Conservation (phyloP, 2,329 filamentous ascomycete species). For the Chrysosporium queenslandicum region DNA sequence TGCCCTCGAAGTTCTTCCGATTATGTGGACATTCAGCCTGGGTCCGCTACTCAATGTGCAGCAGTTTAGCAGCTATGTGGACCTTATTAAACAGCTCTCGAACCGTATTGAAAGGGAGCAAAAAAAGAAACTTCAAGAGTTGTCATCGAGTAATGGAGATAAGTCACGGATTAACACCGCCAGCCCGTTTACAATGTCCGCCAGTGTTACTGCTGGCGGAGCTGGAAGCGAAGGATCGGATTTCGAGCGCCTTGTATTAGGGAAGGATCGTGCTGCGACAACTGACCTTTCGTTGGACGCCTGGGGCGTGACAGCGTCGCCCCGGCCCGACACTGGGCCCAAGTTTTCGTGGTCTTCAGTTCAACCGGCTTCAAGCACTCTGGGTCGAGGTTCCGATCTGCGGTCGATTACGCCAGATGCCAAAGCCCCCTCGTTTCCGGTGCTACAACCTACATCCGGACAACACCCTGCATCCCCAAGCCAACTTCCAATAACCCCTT, state of each 20-base stretch:
- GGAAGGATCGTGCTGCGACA: conserved; percentile 43
- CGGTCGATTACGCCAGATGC: conserved; percentile 46
- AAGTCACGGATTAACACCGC: conserved; percentile 31
- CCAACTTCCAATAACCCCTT: conserved; percentile 11
- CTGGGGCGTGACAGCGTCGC: conserved; percentile 25
- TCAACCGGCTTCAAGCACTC: conserved; percentile 11
- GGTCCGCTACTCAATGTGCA: conserved; percentile 78
- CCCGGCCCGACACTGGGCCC: conserved; percentile 24
- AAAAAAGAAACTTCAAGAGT: conserved; percentile 73
- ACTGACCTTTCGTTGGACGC: conserved; percentile 28
- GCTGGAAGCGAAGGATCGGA: conserved; percentile 57
- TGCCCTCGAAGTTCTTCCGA: conserved; percentile 78
- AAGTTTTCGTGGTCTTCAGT: conserved; percentile 39
- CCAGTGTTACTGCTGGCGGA: conserved; percentile 34
- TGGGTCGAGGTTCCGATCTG: conserved; percentile 16
- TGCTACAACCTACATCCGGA: conserved; percentile 35
- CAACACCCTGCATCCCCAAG: conserved; percentile 16
- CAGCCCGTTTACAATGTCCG: conserved; percentile 22
- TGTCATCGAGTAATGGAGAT: conserved; percentile 49
- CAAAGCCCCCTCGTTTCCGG: conserved; percentile 39
- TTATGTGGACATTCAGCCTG: conserved; percentile 84
- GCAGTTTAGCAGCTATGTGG: conserved; percentile 86
- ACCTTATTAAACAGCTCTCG: conserved; percentile 71
- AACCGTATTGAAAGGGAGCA: conserved; percentile 79
- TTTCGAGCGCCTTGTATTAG: conserved; percentile 84